Conservation (phyloP, 1,139 yeast genomes). For the Candida pseudoviswanathii region DNA sequence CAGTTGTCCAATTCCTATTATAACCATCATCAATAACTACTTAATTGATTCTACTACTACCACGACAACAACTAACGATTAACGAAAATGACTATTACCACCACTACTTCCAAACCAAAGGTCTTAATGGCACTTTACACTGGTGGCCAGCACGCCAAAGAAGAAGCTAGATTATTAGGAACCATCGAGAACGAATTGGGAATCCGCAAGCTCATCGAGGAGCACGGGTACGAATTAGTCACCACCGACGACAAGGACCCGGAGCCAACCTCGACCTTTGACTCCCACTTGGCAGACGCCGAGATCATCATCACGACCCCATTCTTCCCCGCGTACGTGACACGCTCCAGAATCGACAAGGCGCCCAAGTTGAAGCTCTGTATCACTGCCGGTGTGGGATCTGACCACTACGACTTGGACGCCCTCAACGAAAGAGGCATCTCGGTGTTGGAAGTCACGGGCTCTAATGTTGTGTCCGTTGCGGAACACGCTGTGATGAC, state of each 20-base stretch:
- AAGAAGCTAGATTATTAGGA: slow-evolving; percentile 66
- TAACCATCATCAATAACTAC: not conserved
- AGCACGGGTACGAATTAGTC: slow-evolving; percentile 67
- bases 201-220: slow-evolving; percentile 62
- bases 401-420: slow-evolving; percentile 76
- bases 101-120: slow-evolving; percentile 35
- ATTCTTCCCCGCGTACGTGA: slow-evolving; percentile 80
- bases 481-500: slow-evolving; percentile 84
- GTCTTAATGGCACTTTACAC: slow-evolving; percentile 59
- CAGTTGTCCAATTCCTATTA: not conserved
- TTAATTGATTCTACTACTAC: slow-evolving; percentile 3
- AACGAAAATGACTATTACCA: slow-evolving; percentile 12
- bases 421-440: slow-evolving; percentile 68
- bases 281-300: slow-evolving; percentile 66
- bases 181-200: slow-evolving; percentile 79
- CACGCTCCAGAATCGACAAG: slow-evolving; percentile 62
- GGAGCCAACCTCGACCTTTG: slow-evolving; percentile 54
- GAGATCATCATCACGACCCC: slow-evolving; percentile 83
- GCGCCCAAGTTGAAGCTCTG: slow-evolving; percentile 75
- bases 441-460: slow-evolving; percentile 79
- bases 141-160: slow-evolving; percentile 59
- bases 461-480: slow-evolving; percentile 77
- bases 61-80: not conserved
- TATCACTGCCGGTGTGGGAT: slow-evolving; percentile 84
- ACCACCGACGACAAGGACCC: slow-evolving; percentile 75